Evolutionary conservation across 1,284 basidiomycete species (phyloP), one percentile per base, ranked within the genome.

Genomic region (Moesziomyces parantarcticus): DNA sequence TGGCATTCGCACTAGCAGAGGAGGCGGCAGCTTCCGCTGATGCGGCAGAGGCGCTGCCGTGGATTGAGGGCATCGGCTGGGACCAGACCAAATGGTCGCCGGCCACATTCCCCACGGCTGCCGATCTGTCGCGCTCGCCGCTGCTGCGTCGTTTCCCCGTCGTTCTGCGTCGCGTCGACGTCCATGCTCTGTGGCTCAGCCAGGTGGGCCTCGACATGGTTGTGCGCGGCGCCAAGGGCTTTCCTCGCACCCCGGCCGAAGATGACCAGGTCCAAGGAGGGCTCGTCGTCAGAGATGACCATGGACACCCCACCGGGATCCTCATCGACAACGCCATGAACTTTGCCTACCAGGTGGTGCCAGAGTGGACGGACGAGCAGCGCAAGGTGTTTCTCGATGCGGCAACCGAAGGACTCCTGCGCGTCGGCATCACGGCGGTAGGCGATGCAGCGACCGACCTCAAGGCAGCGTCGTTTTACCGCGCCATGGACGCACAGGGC

Each of bases 51-150:
- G 44, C 47, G 22, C n/a, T 57, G 43, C 62, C 58, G 9, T 96
- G 92, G 92, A 88, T 97, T 55, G 86, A 90, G 75, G 94, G 93
- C 4, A 89, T 91, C 86, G 94, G 94, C 6, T 97, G 94, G 94
- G 92, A 97, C 81, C 94, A 97, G 84, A 96, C 92, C 25, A 62
- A 64, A 39, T 81, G 77, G 68, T 42, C 50, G 8, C 68, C 64
- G 0, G 49, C 75, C 5, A 71, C 83, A 4, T 88, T 94, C 78
- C 94, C 94, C 1, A 91, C 88, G 23, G 91, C 72, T 13, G 54
- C 86, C 5, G 90, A 92, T 67, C 90, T 0, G 87, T 95, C 1
- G 85, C 85, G 51, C 6, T 69, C 68, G 2, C 48, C 52, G 6
- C 48, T 76, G 4, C 58, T 80, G 11, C 50, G 56, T 14, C 55